Evolutionary conservation across 345 rosid species (phyloP).

Genomic region (Linum lewisii): DNA sequence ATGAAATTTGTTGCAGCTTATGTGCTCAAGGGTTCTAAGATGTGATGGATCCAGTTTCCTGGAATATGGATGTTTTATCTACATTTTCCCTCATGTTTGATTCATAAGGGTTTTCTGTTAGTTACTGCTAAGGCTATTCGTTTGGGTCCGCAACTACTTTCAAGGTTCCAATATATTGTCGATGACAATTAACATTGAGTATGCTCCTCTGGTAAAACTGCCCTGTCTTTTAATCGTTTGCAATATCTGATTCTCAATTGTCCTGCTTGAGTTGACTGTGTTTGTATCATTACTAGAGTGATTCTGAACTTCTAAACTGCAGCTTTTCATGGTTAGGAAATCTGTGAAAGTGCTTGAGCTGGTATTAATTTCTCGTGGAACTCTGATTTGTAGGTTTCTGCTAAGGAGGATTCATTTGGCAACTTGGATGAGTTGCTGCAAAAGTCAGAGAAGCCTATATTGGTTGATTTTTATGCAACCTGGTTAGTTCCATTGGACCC

Average conservation of each 20-base stretch:
- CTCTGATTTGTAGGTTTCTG: constrained; percentile 31
- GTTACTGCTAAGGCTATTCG: background rate
- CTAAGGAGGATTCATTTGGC: constrained; percentile 68
- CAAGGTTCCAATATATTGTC: background rate
- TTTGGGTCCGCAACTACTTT: no score
- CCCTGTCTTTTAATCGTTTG: background rate
- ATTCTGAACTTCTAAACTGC: background rate
- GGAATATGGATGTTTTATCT: background rate
- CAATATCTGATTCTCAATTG: no score
- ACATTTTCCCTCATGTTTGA: no score
- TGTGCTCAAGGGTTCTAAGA: background rate
- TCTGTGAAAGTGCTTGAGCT: background rate
- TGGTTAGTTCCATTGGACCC: constrained; percentile 32
- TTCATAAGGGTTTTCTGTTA: background rate
- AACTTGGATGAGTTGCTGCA: constrained; percentile 62
- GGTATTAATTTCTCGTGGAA: background rate
- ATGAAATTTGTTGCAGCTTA: background rate
- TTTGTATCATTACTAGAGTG: background rate
- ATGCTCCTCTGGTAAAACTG: background rate
- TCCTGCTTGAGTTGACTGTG: background rate
- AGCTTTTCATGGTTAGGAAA: background rate
- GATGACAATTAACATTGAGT: background rate
- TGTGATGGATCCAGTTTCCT: background rate
- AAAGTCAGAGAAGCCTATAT: constrained; percentile 62
- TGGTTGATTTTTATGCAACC: constrained; percentile 86